These are phyloP conservation scores for Sextonia rubra DNA, from an alignment of 164 flowering plant species.

Conservation along the genomic window DNA sequence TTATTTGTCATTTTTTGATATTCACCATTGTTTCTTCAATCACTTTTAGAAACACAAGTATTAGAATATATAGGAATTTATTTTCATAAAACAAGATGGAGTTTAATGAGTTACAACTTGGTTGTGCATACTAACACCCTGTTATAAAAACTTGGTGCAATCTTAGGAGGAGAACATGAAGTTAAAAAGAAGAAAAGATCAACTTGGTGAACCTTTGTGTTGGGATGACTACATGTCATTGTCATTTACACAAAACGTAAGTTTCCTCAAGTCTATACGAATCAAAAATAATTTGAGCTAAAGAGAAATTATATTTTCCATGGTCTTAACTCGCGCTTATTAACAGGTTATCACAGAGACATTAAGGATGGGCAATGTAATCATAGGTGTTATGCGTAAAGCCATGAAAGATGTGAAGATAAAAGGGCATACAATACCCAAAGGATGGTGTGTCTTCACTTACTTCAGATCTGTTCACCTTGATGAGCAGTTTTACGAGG, in stretches of 20 bases:
- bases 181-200: constrained; percentile 47
- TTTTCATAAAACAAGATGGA: too few species aligned
- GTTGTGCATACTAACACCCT: not conserved
- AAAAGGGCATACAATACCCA: constrained; percentile 75
- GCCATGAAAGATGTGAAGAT: constrained; percentile 80
- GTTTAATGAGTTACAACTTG: not conserved
- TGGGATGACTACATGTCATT: constrained; percentile 73
- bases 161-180: constrained; percentile 80
- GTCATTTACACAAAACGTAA: constrained; percentile 81
- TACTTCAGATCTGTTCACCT: constrained; percentile 92
- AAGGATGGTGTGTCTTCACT: constrained; percentile 80
- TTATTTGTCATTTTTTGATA: too few species aligned
- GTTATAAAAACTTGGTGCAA: not conserved
- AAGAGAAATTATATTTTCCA: not conserved
- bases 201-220: constrained; percentile 37
- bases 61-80: too few species aligned
- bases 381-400: constrained; percentile 86
- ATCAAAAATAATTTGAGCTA: not conserved
- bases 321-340: not conserved
- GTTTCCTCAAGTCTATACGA: constrained; percentile 7
- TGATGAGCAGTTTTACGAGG: constrained; percentile 58
- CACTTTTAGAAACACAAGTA: too few species aligned
- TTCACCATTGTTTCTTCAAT: too few species aligned
- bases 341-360: constrained; percentile 92
- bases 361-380: constrained; percentile 84